These are phyloP conservation scores for Cyberlindnera nakhonratchasimensis DNA, from an alignment of 805 yeast genomes.

Conservation along the genomic window DNA sequence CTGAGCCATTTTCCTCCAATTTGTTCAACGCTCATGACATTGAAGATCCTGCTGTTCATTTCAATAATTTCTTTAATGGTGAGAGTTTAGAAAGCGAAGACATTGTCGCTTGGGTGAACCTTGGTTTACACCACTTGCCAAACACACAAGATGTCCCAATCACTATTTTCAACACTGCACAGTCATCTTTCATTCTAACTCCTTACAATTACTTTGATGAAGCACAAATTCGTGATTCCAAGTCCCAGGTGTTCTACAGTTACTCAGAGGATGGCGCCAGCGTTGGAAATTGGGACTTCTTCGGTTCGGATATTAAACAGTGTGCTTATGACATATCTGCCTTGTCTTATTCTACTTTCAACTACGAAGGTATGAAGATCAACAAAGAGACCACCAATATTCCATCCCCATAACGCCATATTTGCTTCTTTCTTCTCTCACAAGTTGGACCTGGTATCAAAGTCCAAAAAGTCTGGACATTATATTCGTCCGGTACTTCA, in stretches of 20 bases:
- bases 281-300: constrained; percentile 24
- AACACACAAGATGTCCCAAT: constrained; percentile 31
- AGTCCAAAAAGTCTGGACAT: background rate
- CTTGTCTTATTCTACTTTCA: constrained; percentile 17
- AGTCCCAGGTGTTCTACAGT: constrained; percentile 24
- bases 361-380: constrained; percentile 23
- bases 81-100: constrained; percentile 29
- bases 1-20: constrained; percentile 26
- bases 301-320: constrained; percentile 19
- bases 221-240: constrained; percentile 25
- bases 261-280: constrained; percentile 16
- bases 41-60: constrained; percentile 25
- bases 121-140: constrained; percentile 31
- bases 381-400: constrained; percentile 26
- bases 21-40: constrained; percentile 25
- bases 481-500: no score
- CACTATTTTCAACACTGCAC: constrained; percentile 29
- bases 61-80: constrained; percentile 26
- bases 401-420: constrained; percentile 19
- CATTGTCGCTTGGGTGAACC: constrained; percentile 29
- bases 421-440: background rate
- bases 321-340: constrained; percentile 21
- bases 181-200: constrained; percentile 24
- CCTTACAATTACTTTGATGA: constrained; percentile 30
- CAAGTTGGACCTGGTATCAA: background rate